Evolutionary conservation across 1,284 basidiomycete genomes (phyloP).

Genomic region (Apiotrichum sp.): DNA sequence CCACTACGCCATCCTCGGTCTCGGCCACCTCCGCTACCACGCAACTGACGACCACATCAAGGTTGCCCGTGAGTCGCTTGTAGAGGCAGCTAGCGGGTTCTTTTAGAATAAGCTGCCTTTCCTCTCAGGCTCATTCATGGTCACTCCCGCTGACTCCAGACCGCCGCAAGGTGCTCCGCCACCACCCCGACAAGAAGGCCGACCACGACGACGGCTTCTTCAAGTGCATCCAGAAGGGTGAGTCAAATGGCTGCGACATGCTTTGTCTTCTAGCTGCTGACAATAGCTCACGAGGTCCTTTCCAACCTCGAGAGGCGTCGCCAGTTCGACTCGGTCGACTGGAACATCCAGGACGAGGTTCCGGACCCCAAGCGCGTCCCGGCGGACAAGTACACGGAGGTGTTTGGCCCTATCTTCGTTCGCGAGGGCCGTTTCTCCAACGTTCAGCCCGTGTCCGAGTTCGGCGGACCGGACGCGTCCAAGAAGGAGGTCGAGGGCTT

Average conservation of each 20-base stretch:
- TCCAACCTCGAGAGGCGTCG: slow-evolving; percentile 79
- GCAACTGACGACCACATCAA: slow-evolving; percentile 92
- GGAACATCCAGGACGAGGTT: slow-evolving; percentile 70
- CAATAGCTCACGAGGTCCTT: slow-evolving; percentile 75
- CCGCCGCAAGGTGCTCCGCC: slow-evolving; percentile 97
- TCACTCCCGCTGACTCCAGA: slow-evolving; percentile 52
- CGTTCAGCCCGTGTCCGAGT: slow-evolving; percentile 72
- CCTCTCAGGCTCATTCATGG: not conserved
- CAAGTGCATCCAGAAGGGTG: slow-evolving; percentile 93
- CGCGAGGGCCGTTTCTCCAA: slow-evolving; percentile 89
- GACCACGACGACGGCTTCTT: slow-evolving; percentile 97
- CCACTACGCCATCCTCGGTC: slow-evolving; percentile 91
- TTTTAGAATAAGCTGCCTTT: no score
- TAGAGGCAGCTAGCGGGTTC: not conserved
- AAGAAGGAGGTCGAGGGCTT: slow-evolving; percentile 85
- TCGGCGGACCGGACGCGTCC: slow-evolving; percentile 66
- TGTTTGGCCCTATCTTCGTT: slow-evolving; percentile 74
- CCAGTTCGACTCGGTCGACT: slow-evolving; percentile 96
- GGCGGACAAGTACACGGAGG: slow-evolving; percentile 53
- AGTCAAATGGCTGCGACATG: not conserved
- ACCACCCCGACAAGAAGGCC: slow-evolving; percentile 99
- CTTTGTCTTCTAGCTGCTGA: not conserved
- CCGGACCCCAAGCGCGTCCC: slow-evolving; percentile 59
- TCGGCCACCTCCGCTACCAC: slow-evolving; percentile 81
- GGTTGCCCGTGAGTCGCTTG: slow-evolving; percentile 70